Base-by-base conservation (phyloP, 2,329 filamentous ascomycete species). In the Colletotrichum sp. region DNA sequence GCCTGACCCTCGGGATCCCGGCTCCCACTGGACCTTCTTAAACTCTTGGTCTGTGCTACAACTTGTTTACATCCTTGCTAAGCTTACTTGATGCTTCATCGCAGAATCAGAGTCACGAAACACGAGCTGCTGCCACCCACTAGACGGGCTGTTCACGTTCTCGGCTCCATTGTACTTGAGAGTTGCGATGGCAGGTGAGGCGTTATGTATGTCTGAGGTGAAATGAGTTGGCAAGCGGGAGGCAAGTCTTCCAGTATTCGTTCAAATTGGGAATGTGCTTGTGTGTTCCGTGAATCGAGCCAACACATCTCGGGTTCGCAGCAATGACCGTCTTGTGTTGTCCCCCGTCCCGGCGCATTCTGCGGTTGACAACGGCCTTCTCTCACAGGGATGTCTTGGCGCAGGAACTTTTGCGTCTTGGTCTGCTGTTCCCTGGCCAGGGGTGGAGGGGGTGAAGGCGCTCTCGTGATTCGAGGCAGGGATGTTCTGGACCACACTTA, bases 401-500 rank as follows among this genome's bases (percentile, higher is more conserved):
- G 13, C 36, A 10, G 64, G 64, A 52, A 66, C 64, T 66, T 66
- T 66, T 66, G 64, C 26, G 28, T 21, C 64, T 66, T 52, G 38
- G 64, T 66, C 38, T 16, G 64, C 36, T 26, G 26, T 26, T 34
- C 24, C 36, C n/a, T 26, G 18, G 36, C 18, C 38, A 21, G 26
- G 36, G 64, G 43, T 52, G 43, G 43, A 13, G n/a, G 43, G 43
- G 43, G n/a, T 21, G 12, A 52, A 48, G 9, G 34, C 34, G 21
- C 36, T 32, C 64, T 43, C 38, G 64, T 66, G 64, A 66, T 52
- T 21, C 36, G 6, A 21, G 36, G 13, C 64, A 43, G 38, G 64
- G 64, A 66, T 66, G 64, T 66, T 38, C 18, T 66, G 64, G 64
- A 10, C 64, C 64, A 66, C 63, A 66, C 63, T 43, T 43, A 15